A percentile compares a stretch with the other conserved stretches of the same genome.
phyloP scores from a whole-genome alignment of 1,139 yeast species.

The Yamadazyma blattariae region DNA sequence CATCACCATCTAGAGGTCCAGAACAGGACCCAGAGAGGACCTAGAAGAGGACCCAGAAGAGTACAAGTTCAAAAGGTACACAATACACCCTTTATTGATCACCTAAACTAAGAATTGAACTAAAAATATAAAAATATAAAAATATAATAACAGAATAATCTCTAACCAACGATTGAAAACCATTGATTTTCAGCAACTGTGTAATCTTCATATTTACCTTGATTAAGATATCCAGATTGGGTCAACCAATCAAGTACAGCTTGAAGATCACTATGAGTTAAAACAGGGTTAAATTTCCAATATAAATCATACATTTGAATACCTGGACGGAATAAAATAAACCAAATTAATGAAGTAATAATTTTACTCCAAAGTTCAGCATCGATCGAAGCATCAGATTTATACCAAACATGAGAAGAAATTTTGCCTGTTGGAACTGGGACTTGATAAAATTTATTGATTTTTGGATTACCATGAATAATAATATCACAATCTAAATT shows the following conservation, averaged over 20 bases:
- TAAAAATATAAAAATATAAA: too few relatives aligned
- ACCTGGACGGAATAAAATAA: slow-evolving; percentile 69
- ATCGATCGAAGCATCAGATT: slow-evolving; percentile 59
- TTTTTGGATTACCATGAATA: slow-evolving; percentile 12
- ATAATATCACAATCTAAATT: slow-evolving; percentile 63
- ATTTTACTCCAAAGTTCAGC: slow-evolving; percentile 57
- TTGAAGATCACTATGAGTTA: slow-evolving; percentile 49
- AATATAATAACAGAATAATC: too few relatives aligned
- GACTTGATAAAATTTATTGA: slow-evolving; percentile 8
- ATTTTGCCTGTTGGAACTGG: slow-evolving; percentile 60
- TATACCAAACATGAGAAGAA: slow-evolving; percentile 73
- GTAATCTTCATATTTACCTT: slow-evolving; percentile 45
- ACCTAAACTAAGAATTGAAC: too few relatives aligned
- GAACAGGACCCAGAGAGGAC: too few relatives aligned
- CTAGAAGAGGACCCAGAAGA: too few relatives aligned
- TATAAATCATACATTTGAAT: slow-evolving; percentile 35
- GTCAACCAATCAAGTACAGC: slow-evolving; percentile 59
- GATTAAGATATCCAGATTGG: slow-evolving; percentile 35
- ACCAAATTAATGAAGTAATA: slow-evolving; percentile 45
- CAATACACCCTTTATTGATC: too few relatives aligned
- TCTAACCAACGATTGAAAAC: slow-evolving; percentile 41
- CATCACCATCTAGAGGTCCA: too few relatives aligned
- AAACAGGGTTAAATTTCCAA: slow-evolving; percentile 34
- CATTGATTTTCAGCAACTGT: slow-evolving; percentile 48
- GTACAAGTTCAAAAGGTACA: too few relatives aligned